Evolutionary conservation across 202 grass and related monocot species (phyloP).

Genomic region (Sporobolus alterniflorus): DNA sequence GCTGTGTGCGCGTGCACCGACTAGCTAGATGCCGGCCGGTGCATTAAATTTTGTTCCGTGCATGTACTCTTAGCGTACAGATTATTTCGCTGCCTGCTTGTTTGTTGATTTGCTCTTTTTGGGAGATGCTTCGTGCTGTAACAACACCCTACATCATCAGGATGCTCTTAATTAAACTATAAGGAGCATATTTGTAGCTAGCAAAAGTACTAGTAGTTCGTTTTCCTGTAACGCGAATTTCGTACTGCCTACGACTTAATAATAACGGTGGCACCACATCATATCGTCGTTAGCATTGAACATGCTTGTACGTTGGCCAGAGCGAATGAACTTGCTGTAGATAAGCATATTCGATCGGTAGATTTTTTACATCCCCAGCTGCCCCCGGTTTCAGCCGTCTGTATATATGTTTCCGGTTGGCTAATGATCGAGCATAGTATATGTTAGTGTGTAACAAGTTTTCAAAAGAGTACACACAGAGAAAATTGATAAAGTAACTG

Average conservation of each 20-base stretch:
- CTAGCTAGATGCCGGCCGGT: constrained; percentile 12
- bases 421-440: neutral
- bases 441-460: too few relatives aligned
- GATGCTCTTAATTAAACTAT: neutral
- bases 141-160: constrained; percentile 43
- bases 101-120: neutral
- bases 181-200: too few relatives aligned
- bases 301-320: too few relatives aligned
- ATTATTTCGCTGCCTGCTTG: neutral
- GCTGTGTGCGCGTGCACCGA: constrained; percentile 28
- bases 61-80: neutral
- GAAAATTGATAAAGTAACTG: too few relatives aligned
- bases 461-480: too few relatives aligned
- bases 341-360: too few relatives aligned
- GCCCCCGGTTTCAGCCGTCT: neutral
- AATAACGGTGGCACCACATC: neutral
- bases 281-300: neutral
- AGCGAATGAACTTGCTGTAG: too few relatives aligned
- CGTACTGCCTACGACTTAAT: too few relatives aligned
- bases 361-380: too few relatives aligned
- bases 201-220: neutral
- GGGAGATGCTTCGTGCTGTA: constrained; percentile 38
- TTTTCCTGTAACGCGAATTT: neutral
- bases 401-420: neutral
- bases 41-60: constrained; percentile 23